phyloP scores from a whole-genome alignment of 345 rosid species.

The Linum trigynum region DNA sequence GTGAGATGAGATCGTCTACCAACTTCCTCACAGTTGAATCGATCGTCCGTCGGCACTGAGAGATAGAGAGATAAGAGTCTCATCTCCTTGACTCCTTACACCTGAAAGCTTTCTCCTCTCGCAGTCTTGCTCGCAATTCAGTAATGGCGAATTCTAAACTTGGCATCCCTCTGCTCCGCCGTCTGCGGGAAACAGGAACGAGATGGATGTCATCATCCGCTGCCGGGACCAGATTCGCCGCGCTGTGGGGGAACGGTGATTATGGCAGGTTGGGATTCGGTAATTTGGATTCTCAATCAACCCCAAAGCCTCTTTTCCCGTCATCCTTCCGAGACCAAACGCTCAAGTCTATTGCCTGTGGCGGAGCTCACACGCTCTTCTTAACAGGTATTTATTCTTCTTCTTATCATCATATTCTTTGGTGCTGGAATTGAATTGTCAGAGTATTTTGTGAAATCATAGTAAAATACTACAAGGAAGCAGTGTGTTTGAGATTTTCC shows the following conservation, averaged over 20 bases:
- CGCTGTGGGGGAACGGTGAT: slow-evolving; percentile 92
- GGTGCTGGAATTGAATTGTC: neutral
- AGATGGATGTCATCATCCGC: slow-evolving; percentile 19
- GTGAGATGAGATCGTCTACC: neutral
- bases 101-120: neutral
- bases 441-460: too few relatives aligned
- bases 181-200: neutral
- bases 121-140: neutral
- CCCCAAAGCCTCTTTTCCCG: slow-evolving; percentile 33
- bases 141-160: neutral
- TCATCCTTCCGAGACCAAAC: slow-evolving; percentile 36
- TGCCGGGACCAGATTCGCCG: slow-evolving; percentile 38
- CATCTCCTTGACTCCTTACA: neutral
- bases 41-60: too few relatives aligned
- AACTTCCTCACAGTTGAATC: too few relatives aligned
- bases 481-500: too few relatives aligned
- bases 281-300: slow-evolving; percentile 59
- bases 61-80: too few relatives aligned
- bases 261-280: slow-evolving; percentile 74
- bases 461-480: too few relatives aligned
- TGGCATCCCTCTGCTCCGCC: neutral
- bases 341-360: slow-evolving; percentile 67
- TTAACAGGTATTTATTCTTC: slow-evolving; percentile 45
- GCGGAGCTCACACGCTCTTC: slow-evolving; percentile 95
- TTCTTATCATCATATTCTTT: neutral